Evolutionary conservation across 148 eudicot genomes (phyloP).

Genomic region (Hydrangea macrophylla): DNA sequence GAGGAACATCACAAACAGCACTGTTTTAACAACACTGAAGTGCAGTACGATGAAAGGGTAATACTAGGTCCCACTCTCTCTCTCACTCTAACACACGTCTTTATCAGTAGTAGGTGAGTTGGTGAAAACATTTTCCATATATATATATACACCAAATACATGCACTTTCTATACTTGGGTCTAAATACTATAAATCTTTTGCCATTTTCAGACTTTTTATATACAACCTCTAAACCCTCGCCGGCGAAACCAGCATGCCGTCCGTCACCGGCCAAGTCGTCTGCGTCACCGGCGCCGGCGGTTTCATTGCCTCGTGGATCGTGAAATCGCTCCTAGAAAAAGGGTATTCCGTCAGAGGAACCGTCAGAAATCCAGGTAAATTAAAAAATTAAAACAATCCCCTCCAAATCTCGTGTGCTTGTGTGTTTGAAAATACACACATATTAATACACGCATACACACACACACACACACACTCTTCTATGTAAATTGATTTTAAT

Average conservation of each 20-base stretch:
- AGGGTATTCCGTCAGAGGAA: constrained; percentile 81
- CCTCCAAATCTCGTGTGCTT: not conserved
- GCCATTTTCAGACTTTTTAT: no score
- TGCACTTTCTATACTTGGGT: no score
- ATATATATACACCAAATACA: not conserved
- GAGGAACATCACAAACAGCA: no score
- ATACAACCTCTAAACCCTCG: not conserved
- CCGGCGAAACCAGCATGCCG: constrained; percentile 25
- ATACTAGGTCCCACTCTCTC: no score
- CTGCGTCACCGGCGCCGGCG: constrained; percentile 96
- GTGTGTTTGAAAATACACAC: not conserved
- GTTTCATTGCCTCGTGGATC: constrained; percentile 90
- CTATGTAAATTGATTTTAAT: no score
- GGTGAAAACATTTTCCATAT: not conserved
- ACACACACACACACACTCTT: not conserved
- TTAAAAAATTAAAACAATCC: no score
- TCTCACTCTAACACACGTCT: no score
- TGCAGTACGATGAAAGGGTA: no score
- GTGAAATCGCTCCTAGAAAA: constrained; percentile 72
- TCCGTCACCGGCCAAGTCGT: constrained; percentile 45
- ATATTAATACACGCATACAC: not conserved
- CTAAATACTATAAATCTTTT: no score
- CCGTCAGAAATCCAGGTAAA: constrained; percentile 84
- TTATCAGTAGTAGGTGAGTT: constrained; percentile 14
- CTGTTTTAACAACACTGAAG: no score